phyloP scores from a whole-genome alignment of 768 basidiomycete species.

The Cubamyces lactineus region DNA sequence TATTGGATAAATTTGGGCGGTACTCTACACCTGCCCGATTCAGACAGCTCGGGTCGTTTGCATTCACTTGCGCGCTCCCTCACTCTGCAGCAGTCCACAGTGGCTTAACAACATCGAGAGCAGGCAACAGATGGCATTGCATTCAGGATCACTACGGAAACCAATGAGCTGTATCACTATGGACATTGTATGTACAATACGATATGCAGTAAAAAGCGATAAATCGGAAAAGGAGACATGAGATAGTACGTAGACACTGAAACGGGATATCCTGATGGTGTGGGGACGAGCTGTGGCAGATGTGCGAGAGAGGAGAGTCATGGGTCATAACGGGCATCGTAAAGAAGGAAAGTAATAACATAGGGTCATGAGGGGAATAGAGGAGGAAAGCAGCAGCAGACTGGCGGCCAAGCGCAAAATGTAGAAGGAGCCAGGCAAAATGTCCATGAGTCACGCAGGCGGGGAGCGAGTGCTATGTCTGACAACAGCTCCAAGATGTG shows the following conservation, averaged over 20 bases:
- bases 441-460: constrained; percentile 1
- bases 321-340: constrained; percentile 23
- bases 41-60: constrained; percentile 5
- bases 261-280: constrained; percentile 16
- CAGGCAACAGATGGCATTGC: constrained; percentile 18
- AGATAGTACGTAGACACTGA: constrained; percentile 16
- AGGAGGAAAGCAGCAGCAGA: constrained; percentile 13
- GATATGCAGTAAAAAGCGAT: constrained; percentile 29
- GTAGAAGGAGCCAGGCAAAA: background rate
- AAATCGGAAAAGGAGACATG: constrained; percentile 23
- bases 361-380: constrained; percentile 13
- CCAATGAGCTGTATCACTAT: constrained; percentile 26
- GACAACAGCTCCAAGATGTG: constrained; percentile 70
- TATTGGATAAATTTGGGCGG: constrained; percentile 1
- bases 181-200: constrained; percentile 31
- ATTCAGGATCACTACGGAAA: constrained; percentile 19
- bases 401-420: constrained; percentile 12
- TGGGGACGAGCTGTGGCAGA: constrained; percentile 14
- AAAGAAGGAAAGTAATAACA: constrained; percentile 20
- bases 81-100: no score
- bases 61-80: background rate
- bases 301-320: constrained; percentile 21
- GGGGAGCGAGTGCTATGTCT: constrained; percentile 38
- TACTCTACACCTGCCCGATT: constrained; percentile 17
- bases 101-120: background rate